A percentile compares a stretch with the other conserved stretches of the same genome.
These are phyloP conservation scores for Keqinozyma sinolaborantium DNA, from an alignment of 1,139 yeast genomes.

Conservation along the genomic window DNA sequence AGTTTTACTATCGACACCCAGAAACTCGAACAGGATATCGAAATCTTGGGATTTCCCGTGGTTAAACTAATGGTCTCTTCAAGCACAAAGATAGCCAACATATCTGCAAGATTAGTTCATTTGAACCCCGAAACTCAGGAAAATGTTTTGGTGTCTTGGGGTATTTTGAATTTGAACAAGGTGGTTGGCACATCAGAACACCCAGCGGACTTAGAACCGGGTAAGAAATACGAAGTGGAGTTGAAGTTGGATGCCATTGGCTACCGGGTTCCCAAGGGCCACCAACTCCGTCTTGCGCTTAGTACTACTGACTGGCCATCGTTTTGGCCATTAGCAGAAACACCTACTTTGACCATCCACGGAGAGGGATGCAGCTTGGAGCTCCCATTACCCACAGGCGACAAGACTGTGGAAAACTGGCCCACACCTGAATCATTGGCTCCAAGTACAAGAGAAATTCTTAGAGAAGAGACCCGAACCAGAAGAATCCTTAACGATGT, in stretches of 20 bases:
- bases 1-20: slow-evolving; percentile 28
- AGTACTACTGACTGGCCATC: slow-evolving; percentile 43
- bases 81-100: slow-evolving; percentile 28
- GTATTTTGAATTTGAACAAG: slow-evolving; percentile 37
- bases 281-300: slow-evolving; percentile 28
- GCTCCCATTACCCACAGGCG: slow-evolving; percentile 3
- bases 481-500: slow-evolving; percentile 20
- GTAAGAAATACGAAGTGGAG: slow-evolving; percentile 22
- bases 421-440: slow-evolving; percentile 10
- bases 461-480: slow-evolving; percentile 18
- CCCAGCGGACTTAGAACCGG: slow-evolving; percentile 25
- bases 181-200: slow-evolving; percentile 29
- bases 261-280: slow-evolving; percentile 25
- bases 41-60: slow-evolving; percentile 32
- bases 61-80: slow-evolving; percentile 23
- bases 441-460: slow-evolving; percentile 19
- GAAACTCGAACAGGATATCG: slow-evolving; percentile 13
- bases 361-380: slow-evolving; percentile 4
- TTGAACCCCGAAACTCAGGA: slow-evolving; percentile 25
- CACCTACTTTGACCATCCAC: slow-evolving; percentile 22
- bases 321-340: slow-evolving; percentile 34
- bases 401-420: slow-evolving; percentile 3
- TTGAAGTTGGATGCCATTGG: slow-evolving; percentile 35
- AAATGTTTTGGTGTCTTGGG: slow-evolving; percentile 35
- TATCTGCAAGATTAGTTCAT: slow-evolving; percentile 33